Percentiles rank a stretch among this genome's conserved stretches.
phyloP scores from a whole-genome alignment of 164 flowering plant species.

The Tinospora cordifolia region DNA sequence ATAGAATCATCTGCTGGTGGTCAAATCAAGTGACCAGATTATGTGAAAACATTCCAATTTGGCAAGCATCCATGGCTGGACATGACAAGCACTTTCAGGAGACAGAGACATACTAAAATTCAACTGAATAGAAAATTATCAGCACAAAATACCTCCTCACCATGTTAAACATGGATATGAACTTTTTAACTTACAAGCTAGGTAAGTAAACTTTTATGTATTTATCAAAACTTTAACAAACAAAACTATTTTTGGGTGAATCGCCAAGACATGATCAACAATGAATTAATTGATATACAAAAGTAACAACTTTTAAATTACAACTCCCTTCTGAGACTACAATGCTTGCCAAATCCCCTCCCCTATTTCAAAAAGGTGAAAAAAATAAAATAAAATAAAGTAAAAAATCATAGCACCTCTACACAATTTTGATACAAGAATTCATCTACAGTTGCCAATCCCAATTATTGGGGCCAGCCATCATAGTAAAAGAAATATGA shows the following conservation, averaged over 20 bases:
- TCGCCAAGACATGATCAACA: background rate
- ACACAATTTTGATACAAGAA: background rate
- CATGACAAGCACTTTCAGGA: background rate
- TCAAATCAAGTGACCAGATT: background rate
- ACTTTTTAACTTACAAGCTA: background rate
- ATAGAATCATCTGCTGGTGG: background rate
- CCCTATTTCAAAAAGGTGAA: background rate
- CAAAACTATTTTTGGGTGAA: background rate
- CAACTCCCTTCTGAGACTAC: conserved; percentile 7
- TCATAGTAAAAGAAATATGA: conserved; percentile 14
- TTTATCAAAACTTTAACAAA: background rate
- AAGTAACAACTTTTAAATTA: background rate
- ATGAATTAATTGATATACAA: conserved; percentile 4
- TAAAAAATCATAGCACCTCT: background rate
- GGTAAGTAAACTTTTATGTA: background rate
- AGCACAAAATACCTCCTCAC: background rate
- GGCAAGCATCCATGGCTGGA: background rate
- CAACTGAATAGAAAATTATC: background rate
- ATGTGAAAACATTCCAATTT: background rate
- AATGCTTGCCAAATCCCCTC: background rate
- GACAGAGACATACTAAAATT: background rate
- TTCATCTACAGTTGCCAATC: background rate
- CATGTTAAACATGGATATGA: background rate
- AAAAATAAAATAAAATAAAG: no score
- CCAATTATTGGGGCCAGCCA: conserved; percentile 12